Conservation (phyloP, 176 grass and related monocot species). For the Juncus effusus region DNA sequence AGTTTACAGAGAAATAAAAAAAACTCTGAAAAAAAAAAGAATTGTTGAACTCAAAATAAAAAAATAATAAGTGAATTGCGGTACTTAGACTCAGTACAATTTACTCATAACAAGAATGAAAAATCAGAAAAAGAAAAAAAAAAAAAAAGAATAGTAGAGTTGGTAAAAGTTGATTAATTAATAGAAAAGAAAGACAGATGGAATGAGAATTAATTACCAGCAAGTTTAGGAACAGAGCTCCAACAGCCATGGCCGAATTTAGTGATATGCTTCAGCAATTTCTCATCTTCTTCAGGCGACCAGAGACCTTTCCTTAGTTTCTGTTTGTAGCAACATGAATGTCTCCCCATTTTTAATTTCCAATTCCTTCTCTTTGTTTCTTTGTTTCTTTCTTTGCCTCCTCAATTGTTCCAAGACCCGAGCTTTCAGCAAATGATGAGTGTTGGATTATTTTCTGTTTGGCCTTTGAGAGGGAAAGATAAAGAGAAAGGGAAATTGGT, state of each 20-base stretch:
- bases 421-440: too few species aligned
- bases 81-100: too few species aligned
- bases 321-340: slow-evolving; percentile 31
- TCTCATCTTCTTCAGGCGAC: slow-evolving; percentile 26
- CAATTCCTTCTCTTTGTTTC: neutral
- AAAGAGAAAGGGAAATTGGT: neutral
- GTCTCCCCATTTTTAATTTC: slow-evolving; percentile 9
- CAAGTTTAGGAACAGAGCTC: slow-evolving; percentile 28
- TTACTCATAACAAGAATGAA: too few species aligned
- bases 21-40: too few species aligned
- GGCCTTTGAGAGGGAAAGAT: neutral
- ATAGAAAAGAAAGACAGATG: neutral
- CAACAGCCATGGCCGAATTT: slow-evolving; percentile 26
- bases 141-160: too few species aligned
- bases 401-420: neutral
- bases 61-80: too few species aligned
- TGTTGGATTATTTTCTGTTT: too few species aligned
- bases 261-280: slow-evolving; percentile 25
- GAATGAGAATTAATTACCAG: slow-evolving; percentile 2
- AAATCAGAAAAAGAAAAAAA: too few species aligned
- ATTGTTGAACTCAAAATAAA: too few species aligned
- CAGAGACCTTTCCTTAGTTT: slow-evolving; percentile 26
- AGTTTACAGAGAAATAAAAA: too few species aligned
- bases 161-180: too few species aligned
- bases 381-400: neutral